A percentile compares a stretch with the other conserved stretches of the same genome.
These are phyloP conservation scores for Tirmania nivea DNA, from an alignment of 495 filamentous ascomycete species.

Conservation along the genomic window DNA sequence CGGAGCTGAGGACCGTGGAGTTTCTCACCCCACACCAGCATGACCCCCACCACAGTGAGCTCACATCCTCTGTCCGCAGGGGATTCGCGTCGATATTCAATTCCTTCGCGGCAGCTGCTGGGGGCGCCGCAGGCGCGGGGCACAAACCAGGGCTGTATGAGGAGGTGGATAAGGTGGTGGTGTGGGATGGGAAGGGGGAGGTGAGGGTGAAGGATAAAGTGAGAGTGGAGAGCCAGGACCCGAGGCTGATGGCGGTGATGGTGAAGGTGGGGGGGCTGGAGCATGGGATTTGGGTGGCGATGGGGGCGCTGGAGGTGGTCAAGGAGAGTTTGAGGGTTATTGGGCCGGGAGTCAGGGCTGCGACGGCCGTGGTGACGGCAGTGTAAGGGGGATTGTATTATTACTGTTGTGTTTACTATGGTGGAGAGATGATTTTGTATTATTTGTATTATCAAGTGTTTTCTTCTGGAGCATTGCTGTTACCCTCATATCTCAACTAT, in stretches of 20 bases:
- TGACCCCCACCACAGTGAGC: not conserved
- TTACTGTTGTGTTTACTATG: too few relatives aligned
- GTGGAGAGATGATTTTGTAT: too few relatives aligned
- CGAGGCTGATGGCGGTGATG: constrained; percentile 63
- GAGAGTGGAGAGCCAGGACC: constrained; percentile 75
- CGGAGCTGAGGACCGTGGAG: constrained; percentile 62
- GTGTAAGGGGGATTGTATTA: too few relatives aligned
- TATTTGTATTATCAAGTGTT: too few relatives aligned
- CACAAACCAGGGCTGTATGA: not conserved
- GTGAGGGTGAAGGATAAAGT: constrained; percentile 81
- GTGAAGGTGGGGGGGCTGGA: constrained; percentile 71
- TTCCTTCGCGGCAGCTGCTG: constrained; percentile 10
- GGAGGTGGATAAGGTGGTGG: not conserved
- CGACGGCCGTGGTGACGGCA: too few relatives aligned
- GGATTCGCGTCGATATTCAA: not conserved
- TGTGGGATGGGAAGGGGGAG: constrained; percentile 21
- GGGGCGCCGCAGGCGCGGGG: not conserved
- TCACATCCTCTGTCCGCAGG: not conserved
- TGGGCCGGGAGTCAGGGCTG: too few relatives aligned
- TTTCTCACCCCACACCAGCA: constrained; percentile 10
- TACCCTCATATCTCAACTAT: too few relatives aligned
- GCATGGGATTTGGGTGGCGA: constrained; percentile 43
- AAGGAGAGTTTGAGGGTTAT: constrained; percentile 33
- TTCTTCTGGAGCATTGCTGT: too few relatives aligned
- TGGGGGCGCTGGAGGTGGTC: constrained; percentile 53